These are phyloP conservation scores for Fomitopsis palustris DNA, from an alignment of 1,284 basidiomycete genomes.

Conservation along the genomic window DNA sequence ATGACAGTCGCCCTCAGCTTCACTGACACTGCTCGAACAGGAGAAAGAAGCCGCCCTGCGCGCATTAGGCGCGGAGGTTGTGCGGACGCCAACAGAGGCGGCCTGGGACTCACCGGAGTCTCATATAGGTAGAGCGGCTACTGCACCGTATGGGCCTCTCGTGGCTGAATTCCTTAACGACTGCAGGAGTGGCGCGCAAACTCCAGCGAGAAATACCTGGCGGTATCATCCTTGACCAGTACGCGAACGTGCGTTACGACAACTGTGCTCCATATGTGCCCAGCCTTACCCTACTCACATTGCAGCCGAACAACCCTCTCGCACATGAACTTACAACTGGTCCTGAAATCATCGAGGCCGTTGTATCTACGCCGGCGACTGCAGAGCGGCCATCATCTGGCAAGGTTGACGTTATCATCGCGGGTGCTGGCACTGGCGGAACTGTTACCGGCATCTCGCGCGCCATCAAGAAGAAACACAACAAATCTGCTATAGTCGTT, in stretches of 20 bases:
- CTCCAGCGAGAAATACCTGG: slow-evolving; percentile 80
- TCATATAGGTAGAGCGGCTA: slow-evolving; percentile 76
- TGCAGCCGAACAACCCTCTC: slow-evolving; percentile 75
- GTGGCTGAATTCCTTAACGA: slow-evolving; percentile 82
- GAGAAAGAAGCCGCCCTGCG: slow-evolving; percentile 94
- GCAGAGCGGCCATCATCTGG: slow-evolving; percentile 52
- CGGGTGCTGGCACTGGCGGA: slow-evolving; percentile 92
- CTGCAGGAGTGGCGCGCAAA: slow-evolving; percentile 77
- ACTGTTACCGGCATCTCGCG: slow-evolving; percentile 87
- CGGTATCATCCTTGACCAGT: slow-evolving; percentile 93
- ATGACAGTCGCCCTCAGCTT: background rate
- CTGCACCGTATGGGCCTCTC: slow-evolving; percentile 38
- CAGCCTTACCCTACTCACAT: slow-evolving; percentile 4
- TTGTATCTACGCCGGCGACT: slow-evolving; percentile 60
- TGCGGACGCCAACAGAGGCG: slow-evolving; percentile 91
- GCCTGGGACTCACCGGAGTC: slow-evolving; percentile 83
- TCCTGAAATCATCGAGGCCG: slow-evolving; percentile 82
- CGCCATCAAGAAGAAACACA: slow-evolving; percentile 78
- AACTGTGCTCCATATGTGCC: background rate
- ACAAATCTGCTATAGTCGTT: slow-evolving; percentile 70
- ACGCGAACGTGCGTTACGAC: slow-evolving; percentile 55
- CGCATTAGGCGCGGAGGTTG: slow-evolving; percentile 90
- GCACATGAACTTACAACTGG: slow-evolving; percentile 88
- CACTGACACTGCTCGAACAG: slow-evolving; percentile 28
- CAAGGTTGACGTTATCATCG: slow-evolving; percentile 83